Evolutionary conservation across 306 rosid genomes (phyloP), one percentile per base, ranked within the genome.

Genomic region (Lathyrus aphaca): DNA sequence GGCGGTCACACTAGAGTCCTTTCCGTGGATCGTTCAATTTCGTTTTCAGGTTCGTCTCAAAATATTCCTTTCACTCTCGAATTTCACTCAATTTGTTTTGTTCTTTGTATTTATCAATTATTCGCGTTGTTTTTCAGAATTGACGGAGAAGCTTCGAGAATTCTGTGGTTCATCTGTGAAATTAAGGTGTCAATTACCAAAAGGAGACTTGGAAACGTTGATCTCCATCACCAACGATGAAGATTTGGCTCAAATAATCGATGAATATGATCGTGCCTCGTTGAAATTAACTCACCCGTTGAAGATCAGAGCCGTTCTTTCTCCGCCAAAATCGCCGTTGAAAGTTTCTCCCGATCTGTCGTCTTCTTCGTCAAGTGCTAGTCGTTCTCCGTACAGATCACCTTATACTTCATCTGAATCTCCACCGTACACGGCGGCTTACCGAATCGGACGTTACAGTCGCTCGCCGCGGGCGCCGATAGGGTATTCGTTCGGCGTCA

Each of bases 1-100:
- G 96, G 97, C 48, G 97, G 97, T 25, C 82, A 81, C 71, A 95
- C 94, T 5, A 84, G 97, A 65, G 97, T 95, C 1, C 88, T 95
- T 50, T 19, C 96, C 68, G 92, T 95, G 44, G 84, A 86, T 60
- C 86, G 83, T 12, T 81, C 89, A 8, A 38, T 91, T 39, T 79
- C 95, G 0, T 87, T 59, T 25, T 55, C 89, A 6, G 99, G 99
- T 93, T 64, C 23, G 84, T 37, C 64, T 3, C 2, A n/a, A 13
- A 19, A 8, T 48, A n/a, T 18, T 19, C 1, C 1, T 12, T 50
- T 32, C 30, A 0, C 23, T 14, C 17, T 46, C 11, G 1, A 2
- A 6, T 56, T 21, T 69, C 15, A 15, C 54, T 48, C 13, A 0
- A 1, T 27, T 8, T 35, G 27, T 1, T 8, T 3, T 9, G 5